These are phyloP conservation scores for Wickerhamomyces strasburgensis DNA, from an alignment of 805 yeast species.

Conservation along the genomic window DNA sequence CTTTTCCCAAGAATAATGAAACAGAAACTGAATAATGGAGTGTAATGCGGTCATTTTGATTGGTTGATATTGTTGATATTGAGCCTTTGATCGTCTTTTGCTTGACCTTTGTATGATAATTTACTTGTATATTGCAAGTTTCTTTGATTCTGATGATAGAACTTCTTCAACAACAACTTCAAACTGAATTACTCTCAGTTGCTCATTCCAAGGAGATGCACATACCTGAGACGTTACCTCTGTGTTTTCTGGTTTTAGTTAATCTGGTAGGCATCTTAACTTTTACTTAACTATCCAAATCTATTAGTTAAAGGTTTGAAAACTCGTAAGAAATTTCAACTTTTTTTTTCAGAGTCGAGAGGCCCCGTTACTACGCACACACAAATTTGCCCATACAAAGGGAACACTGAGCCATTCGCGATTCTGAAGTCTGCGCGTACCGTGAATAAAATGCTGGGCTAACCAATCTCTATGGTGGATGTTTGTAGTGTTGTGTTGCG, in stretches of 20 bases:
- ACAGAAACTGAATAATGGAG: too few species aligned
- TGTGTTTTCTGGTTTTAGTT: conserved; percentile 99
- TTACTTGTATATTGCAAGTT: too few species aligned
- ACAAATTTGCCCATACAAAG: too few species aligned
- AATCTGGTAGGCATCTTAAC: conserved; percentile 94
- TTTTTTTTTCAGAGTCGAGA: conserved; percentile 23
- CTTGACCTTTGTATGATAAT: too few species aligned
- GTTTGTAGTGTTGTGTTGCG: too few species aligned
- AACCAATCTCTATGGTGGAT: too few species aligned
- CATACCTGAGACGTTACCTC: conserved; percentile 99
- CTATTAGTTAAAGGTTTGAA: conserved; percentile 6
- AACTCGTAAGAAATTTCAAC: conserved; percentile 18
- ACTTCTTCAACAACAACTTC: not conserved
- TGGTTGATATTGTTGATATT: too few species aligned
- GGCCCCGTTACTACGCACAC: too few species aligned
- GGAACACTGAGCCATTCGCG: conserved; percentile 5
- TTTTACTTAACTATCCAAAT: conserved; percentile 18
- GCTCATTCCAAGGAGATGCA: conserved; percentile 23
- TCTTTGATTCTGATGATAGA: too few species aligned
- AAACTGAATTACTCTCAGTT: not conserved
- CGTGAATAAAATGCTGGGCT: not conserved
- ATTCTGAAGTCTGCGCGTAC: not conserved
- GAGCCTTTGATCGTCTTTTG: too few species aligned
- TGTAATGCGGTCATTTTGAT: too few species aligned
- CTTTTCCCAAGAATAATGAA: too few species aligned